Evolutionary conservation across 805 yeast genomes (phyloP).

Genomic region (Priceomyces castillae): DNA sequence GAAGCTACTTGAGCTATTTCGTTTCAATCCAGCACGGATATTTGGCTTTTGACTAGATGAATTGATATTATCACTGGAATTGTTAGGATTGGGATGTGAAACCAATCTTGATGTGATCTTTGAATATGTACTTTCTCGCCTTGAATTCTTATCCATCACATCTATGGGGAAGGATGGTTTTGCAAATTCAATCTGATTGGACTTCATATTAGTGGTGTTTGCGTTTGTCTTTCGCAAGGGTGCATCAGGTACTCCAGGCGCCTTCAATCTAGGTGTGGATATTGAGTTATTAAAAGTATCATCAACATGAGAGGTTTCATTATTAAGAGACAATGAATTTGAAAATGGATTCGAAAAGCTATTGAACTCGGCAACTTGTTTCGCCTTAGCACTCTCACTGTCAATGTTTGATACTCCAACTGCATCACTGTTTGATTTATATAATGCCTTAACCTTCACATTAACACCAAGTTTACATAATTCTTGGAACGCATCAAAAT

Average conservation of each 20-base stretch:
- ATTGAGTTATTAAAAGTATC: slow-evolving; percentile 23
- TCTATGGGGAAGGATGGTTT: slow-evolving; percentile 27
- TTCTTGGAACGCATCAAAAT: slow-evolving; percentile 84
- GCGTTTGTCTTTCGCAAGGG: slow-evolving; percentile 30
- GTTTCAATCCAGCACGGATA: slow-evolving; percentile 15
- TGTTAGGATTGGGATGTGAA: slow-evolving; percentile 32
- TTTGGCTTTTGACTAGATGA: slow-evolving; percentile 3
- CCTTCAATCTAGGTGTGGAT: slow-evolving; percentile 29
- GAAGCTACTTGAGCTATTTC: slow-evolving; percentile 21
- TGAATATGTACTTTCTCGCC: slow-evolving; percentile 37
- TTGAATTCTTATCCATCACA: slow-evolving; percentile 19
- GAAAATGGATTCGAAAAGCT: slow-evolving; percentile 27
- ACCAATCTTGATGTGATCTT: slow-evolving; percentile 48
- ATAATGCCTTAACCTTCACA: slow-evolving; percentile 57
- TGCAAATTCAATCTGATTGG: slow-evolving; percentile 24
- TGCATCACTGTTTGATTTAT: slow-evolving; percentile 24
- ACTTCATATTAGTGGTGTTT: slow-evolving; percentile 2
- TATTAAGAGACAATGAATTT: background rate
- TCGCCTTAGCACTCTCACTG: slow-evolving; percentile 1
- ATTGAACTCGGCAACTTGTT: slow-evolving; percentile 4
- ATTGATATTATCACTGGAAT: slow-evolving; percentile 2
- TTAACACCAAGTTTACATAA: slow-evolving; percentile 70
- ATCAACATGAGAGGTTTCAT: slow-evolving; percentile 19
- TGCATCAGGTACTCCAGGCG: slow-evolving; percentile 32
- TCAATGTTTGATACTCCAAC: background rate